Percentiles rank a stretch among this genome's conserved stretches.
Evolutionary conservation across 805 yeast genomes (phyloP).

Genomic region (Ogataea degrootiae): DNA sequence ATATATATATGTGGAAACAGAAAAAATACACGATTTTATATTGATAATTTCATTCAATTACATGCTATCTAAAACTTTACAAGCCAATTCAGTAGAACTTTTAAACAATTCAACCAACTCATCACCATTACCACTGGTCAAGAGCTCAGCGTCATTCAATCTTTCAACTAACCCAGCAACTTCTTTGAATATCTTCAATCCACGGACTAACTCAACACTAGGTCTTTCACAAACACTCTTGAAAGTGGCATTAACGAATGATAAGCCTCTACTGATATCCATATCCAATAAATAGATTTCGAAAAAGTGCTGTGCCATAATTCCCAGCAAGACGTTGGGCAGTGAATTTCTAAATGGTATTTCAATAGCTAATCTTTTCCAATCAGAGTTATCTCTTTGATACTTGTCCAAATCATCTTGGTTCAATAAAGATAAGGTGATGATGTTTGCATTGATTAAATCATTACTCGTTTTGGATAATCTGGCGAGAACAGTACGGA

Average conservation of each 20-base stretch:
- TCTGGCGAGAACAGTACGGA: constrained; percentile 59
- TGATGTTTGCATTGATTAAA: constrained; percentile 47
- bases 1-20: neutral
- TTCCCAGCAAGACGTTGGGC: constrained; percentile 62
- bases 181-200: constrained; percentile 22
- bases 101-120: constrained; percentile 8
- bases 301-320: constrained; percentile 50
- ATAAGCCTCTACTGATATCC: constrained; percentile 10
- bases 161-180: constrained; percentile 18
- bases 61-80: constrained; percentile 1
- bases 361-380: constrained; percentile 53
- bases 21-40: neutral
- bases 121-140: constrained; percentile 9
- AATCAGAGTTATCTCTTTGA: constrained; percentile 38
- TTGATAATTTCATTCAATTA: neutral
- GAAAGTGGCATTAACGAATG: constrained; percentile 16
- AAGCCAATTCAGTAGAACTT: constrained; percentile 11
- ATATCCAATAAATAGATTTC: constrained; percentile 27
- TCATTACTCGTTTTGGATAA: constrained; percentile 47
- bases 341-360: constrained; percentile 57
- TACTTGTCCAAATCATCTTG: constrained; percentile 53
- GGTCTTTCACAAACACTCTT: constrained; percentile 17
- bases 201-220: constrained; percentile 14
- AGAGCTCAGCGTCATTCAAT: constrained; percentile 14
- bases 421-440: constrained; percentile 44